Evolutionary conservation across 75 land plant species (phyloP).

Genomic region (Chamaecyparis obtusa): DNA sequence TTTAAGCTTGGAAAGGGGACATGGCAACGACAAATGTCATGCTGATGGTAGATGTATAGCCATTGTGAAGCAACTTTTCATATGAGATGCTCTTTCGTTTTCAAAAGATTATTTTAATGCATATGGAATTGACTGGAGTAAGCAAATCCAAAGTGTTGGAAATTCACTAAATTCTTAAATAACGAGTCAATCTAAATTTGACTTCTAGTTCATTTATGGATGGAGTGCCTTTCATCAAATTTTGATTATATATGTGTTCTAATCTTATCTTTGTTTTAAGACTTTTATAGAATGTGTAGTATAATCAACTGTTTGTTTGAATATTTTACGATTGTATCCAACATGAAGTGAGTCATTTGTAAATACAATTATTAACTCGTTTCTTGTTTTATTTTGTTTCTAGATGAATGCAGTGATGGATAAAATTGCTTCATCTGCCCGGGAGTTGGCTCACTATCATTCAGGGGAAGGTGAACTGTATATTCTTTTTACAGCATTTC

Average conservation of each 20-base stretch:
- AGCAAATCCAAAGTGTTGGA: neutral
- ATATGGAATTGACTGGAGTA: neutral
- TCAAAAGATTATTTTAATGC: neutral
- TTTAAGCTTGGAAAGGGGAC: no score
- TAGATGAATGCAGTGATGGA: conserved; percentile 97
- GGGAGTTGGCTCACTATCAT: conserved; percentile 91
- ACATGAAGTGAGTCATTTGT: neutral
- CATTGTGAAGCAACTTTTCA: neutral
- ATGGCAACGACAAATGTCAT: no score
- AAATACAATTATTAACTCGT: neutral
- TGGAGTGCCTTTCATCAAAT: neutral
- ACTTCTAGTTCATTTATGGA: neutral
- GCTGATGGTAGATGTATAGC: neutral
- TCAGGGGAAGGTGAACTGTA: conserved; percentile 74
- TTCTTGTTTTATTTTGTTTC: conserved; percentile 14
- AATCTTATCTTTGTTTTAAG: neutral
- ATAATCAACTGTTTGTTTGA: neutral
- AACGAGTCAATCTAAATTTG: neutral
- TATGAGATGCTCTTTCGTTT: neutral
- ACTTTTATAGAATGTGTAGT: neutral
- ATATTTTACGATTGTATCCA: neutral
- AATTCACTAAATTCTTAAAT: neutral
- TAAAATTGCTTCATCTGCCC: conserved; percentile 84
- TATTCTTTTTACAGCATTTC: conserved; percentile 39
- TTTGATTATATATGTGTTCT: neutral